A percentile compares a stretch with the other conserved stretches of the same genome.
phyloP scores from a whole-genome alignment of 306 rosid species.

The Pyrus bretschneideri region DNA sequence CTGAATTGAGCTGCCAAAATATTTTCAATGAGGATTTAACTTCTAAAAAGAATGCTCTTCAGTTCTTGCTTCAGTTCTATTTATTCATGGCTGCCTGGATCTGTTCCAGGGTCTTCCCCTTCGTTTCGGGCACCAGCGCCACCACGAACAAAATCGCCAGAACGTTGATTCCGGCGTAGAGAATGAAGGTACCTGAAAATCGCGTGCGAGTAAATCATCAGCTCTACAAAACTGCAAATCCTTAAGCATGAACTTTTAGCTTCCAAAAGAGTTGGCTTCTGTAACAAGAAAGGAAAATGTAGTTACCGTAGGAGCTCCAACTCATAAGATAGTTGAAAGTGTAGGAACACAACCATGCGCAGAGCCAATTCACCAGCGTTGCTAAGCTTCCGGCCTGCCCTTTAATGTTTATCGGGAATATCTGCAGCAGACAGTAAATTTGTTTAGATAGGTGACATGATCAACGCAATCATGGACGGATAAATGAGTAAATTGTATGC shows the following conservation, averaged over 20 bases:
- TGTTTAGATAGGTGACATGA: background rate
- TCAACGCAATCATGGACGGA: background rate
- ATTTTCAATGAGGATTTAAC: background rate
- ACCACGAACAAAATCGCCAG: conserved; percentile 58
- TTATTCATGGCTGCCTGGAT: conserved; percentile 65
- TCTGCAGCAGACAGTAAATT: conserved; percentile 33
- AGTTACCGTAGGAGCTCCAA: conserved; percentile 84
- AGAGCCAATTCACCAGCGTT: conserved; percentile 85
- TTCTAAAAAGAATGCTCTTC: background rate
- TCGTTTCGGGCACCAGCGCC: conserved; percentile 71
- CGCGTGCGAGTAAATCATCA: conserved; percentile 1
- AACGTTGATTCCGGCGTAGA: conserved; percentile 66
- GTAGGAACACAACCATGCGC: conserved; percentile 85
- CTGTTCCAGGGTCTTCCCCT: conserved; percentile 82
- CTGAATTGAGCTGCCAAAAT: background rate
- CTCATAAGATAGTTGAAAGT: conserved; percentile 79
- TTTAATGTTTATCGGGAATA: conserved; percentile 82
- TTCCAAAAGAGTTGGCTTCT: background rate
- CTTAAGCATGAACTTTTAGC: background rate
- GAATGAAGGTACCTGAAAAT: conserved; percentile 70
- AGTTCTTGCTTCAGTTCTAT: conserved; percentile 20
- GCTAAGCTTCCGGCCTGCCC: conserved; percentile 84
- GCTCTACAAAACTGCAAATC: background rate
- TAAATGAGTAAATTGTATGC: background rate
- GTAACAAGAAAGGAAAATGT: conserved; percentile 2